phyloP scores from a whole-genome alignment of 805 yeast species.

The Metschnikowia lunata region DNA sequence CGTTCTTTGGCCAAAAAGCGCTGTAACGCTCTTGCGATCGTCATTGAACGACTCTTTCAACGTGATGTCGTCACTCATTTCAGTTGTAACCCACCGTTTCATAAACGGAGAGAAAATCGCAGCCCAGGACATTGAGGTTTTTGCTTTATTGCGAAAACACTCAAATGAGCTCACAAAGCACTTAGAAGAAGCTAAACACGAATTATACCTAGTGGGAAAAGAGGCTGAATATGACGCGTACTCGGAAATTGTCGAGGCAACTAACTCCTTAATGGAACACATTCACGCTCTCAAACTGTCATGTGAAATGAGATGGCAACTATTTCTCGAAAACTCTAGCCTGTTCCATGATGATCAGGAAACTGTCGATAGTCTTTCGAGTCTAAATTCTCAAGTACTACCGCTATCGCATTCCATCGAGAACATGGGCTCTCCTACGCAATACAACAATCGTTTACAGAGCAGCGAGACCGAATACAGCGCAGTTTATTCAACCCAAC shows the following conservation, averaged over 20 bases:
- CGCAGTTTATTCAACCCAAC: slow-evolving; percentile 35
- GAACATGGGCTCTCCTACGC: slow-evolving; percentile 17
- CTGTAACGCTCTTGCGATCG: slow-evolving; percentile 42
- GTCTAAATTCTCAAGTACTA: slow-evolving; percentile 17
- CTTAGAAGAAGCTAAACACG: slow-evolving; percentile 60
- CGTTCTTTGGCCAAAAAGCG: slow-evolving; percentile 59
- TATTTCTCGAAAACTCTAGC: slow-evolving; percentile 33
- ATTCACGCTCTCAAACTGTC: slow-evolving; percentile 67
- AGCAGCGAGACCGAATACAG: slow-evolving; percentile 17
- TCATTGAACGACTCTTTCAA: slow-evolving; percentile 49
- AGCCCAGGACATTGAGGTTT: slow-evolving; percentile 34
- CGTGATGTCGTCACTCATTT: slow-evolving; percentile 46
- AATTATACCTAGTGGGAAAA: slow-evolving; percentile 49
- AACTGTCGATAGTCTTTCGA: slow-evolving; percentile 22
- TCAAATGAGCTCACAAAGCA: slow-evolving; percentile 35
- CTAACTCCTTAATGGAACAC: slow-evolving; percentile 49
- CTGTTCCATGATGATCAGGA: slow-evolving; percentile 12
- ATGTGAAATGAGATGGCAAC: slow-evolving; percentile 60
- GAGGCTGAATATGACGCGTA: slow-evolving; percentile 50
- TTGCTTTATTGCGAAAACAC: slow-evolving; percentile 36
- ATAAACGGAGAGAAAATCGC: slow-evolving; percentile 44
- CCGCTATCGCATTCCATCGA: slow-evolving; percentile 27
- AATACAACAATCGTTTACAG: slow-evolving; percentile 17
- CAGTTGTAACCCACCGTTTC: slow-evolving; percentile 46
- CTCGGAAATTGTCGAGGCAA: slow-evolving; percentile 45